phyloP scores from a whole-genome alignment of 108 stramenopile genomes.

The Mayamaea pseudoterrestris region DNA sequence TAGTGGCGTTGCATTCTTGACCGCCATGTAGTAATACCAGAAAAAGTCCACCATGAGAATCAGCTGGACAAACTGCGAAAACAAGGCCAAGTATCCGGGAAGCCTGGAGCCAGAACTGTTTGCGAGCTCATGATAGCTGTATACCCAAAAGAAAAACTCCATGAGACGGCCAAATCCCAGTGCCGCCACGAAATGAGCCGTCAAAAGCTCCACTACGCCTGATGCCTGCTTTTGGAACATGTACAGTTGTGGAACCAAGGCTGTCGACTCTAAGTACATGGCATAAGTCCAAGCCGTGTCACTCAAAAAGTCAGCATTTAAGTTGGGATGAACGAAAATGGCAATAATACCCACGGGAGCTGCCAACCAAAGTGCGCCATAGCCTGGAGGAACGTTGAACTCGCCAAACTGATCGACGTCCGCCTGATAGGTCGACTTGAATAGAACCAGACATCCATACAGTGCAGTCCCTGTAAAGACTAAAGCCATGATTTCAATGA shows the following conservation, averaged over 20 bases:
- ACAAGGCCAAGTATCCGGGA: constrained; percentile 92
- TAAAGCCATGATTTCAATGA: constrained; percentile 82
- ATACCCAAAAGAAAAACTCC: constrained; percentile 95
- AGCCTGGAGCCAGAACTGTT: constrained; percentile 71
- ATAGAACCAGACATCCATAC: constrained; percentile 67
- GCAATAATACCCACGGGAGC: constrained; percentile 85
- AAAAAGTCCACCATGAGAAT: constrained; percentile 96
- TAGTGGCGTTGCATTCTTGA: constrained; percentile 81
- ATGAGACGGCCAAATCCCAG: constrained; percentile 89
- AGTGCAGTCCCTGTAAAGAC: constrained; percentile 58
- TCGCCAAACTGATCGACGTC: constrained; percentile 89
- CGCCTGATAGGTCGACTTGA: constrained; percentile 81
- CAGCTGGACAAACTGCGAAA: constrained; percentile 93
- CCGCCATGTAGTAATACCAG: constrained; percentile 92
- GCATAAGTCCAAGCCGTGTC: constrained; percentile 97
- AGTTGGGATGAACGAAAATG: constrained; percentile 77
- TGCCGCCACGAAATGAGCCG: constrained; percentile 90
- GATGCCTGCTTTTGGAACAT: constrained; percentile 94
- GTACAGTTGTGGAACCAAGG: constrained; percentile 93
- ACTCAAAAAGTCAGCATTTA: constrained; percentile 91
- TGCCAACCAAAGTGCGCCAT: constrained; percentile 75
- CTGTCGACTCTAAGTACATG: constrained; percentile 95
- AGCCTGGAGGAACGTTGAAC: constrained; percentile 71
- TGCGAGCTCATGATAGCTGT: constrained; percentile 95
- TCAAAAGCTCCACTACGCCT: constrained; percentile 71